Percentiles rank a stretch among this genome's conserved stretches.
Conservation (phyloP, 352 stramenopile genomes). For the Globisporangium spiculum region DNA sequence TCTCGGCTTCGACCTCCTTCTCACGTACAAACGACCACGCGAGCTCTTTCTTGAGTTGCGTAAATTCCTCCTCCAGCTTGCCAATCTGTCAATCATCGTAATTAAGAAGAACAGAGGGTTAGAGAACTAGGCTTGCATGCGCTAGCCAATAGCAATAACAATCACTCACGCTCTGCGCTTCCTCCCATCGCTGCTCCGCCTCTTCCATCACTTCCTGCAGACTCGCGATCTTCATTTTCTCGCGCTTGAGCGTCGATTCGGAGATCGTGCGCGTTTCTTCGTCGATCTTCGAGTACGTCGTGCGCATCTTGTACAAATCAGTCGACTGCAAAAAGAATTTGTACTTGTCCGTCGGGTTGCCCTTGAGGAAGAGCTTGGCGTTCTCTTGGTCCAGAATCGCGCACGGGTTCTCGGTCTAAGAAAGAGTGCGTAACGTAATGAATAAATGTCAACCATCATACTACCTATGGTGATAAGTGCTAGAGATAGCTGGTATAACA, state of each 20-base stretch:
- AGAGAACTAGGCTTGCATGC: not conserved
- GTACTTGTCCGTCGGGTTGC: slow-evolving; percentile 95
- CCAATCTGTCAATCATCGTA: slow-evolving; percentile 41
- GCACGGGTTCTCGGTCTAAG: slow-evolving; percentile 94
- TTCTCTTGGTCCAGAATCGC: slow-evolving; percentile 98
- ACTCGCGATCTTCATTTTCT: slow-evolving; percentile 56
- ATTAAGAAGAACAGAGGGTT: slow-evolving; percentile 4
- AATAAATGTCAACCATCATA: not conserved
- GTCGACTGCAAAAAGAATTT: slow-evolving; percentile 97
- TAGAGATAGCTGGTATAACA: too few relatives aligned
- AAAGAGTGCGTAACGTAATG: not conserved
- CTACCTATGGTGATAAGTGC: too few relatives aligned
- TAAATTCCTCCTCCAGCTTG: slow-evolving; percentile 69
- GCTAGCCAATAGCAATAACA: not conserved
- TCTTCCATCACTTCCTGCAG: slow-evolving; percentile 63
- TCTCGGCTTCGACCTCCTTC: slow-evolving; percentile 49
- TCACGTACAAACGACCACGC: slow-evolving; percentile 82
- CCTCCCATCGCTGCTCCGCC: slow-evolving; percentile 65
- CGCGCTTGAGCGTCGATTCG: slow-evolving; percentile 64
- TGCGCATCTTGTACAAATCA: slow-evolving; percentile 91
- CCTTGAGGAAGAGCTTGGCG: slow-evolving; percentile 96
- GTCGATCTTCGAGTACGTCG: slow-evolving; percentile 85
- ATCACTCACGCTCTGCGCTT: slow-evolving; percentile 60
- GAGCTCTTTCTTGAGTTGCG: slow-evolving; percentile 70
- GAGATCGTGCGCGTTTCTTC: slow-evolving; percentile 63